These are phyloP conservation scores for Botryobasidium botryosum DNA, from an alignment of 768 basidiomycete genomes.

Conservation along the genomic window DNA sequence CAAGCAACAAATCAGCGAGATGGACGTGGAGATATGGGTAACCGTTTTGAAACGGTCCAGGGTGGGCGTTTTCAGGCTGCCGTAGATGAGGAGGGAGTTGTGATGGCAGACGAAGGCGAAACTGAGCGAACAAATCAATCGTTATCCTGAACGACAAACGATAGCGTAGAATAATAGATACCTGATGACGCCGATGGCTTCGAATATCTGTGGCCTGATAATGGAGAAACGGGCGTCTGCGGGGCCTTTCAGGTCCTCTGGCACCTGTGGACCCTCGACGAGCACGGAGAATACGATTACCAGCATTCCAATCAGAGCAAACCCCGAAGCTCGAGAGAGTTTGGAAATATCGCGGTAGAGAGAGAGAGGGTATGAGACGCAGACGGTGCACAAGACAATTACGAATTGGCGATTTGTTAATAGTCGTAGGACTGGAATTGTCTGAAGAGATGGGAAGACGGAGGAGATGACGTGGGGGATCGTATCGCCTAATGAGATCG, in stretches of 20 bases:
- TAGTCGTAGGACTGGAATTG: constrained; percentile 55
- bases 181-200: constrained; percentile 87
- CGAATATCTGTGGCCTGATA: constrained; percentile 67
- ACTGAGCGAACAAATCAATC: constrained; percentile 21
- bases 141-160: constrained; percentile 10
- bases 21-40: constrained; percentile 75
- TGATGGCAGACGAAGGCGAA: constrained; percentile 97
- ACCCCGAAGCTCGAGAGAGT: constrained; percentile 76
- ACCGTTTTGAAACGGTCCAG: constrained; percentile 85
- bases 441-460: constrained; percentile 48
- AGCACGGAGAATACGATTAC: constrained; percentile 81
- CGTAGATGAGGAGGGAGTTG: constrained; percentile 93
- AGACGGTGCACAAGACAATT: constrained; percentile 69
- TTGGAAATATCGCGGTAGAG: constrained; percentile 97
- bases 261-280: constrained; percentile 61
- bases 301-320: constrained; percentile 85
- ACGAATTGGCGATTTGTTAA: constrained; percentile 80
- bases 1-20: constrained; percentile 73
- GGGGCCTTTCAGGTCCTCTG: constrained; percentile 59
- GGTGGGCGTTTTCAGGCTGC: constrained; percentile 81
- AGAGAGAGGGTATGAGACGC: constrained; percentile 87
- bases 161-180: constrained; percentile 17
- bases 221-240: constrained; percentile 57
- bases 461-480: constrained; percentile 87
- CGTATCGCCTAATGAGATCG: constrained; percentile 54